Conservation (phyloP, 2,329 filamentous ascomycete genomes). For the Achaetomium macrosporum region DNA sequence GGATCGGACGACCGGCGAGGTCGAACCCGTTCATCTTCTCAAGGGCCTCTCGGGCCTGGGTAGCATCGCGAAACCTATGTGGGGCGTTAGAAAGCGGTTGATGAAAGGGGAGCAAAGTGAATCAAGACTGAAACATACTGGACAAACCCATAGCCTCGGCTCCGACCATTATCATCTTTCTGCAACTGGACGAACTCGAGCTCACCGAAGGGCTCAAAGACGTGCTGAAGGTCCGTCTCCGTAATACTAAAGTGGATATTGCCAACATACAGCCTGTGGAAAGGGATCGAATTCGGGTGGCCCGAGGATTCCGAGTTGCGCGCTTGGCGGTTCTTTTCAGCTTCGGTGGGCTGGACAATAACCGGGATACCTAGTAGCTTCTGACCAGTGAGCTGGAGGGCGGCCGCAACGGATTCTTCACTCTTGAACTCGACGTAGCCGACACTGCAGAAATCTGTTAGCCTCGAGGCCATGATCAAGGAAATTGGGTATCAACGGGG, state of each 20-base stretch:
- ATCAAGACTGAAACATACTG: conserved; percentile 60
- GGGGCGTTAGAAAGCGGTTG: conserved; percentile 30
- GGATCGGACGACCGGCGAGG: conserved; percentile 91
- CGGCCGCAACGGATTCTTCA: conserved; percentile 87
- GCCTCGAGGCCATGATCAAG: conserved; percentile 20
- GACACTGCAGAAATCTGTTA: conserved; percentile 58
- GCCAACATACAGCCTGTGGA: conserved; percentile 96
- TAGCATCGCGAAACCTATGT: conserved; percentile 79
- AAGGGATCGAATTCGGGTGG: conserved; percentile 79
- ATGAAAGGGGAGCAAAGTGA: too few species aligned
- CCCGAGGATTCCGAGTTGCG: conserved; percentile 67
- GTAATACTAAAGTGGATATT: conserved; percentile 99
- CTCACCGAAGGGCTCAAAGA: conserved; percentile 96
- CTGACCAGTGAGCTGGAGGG: conserved; percentile 96
- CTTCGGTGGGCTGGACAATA: conserved; percentile 96
- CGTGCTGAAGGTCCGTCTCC: conserved; percentile 88
- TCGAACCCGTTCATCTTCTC: conserved; percentile 99
- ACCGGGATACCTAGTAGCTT: conserved; percentile 98
- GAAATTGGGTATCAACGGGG: background rate
- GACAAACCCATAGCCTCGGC: conserved; percentile 95
- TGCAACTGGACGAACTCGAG: conserved; percentile 96
- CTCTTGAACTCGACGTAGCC: conserved; percentile 99
- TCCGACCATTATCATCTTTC: conserved; percentile 86
- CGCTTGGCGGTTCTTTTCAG: conserved; percentile 97
- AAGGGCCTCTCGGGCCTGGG: conserved; percentile 85